Base-by-base conservation (phyloP, 805 yeast genomes). In the Monosporozyma aerobia region DNA sequence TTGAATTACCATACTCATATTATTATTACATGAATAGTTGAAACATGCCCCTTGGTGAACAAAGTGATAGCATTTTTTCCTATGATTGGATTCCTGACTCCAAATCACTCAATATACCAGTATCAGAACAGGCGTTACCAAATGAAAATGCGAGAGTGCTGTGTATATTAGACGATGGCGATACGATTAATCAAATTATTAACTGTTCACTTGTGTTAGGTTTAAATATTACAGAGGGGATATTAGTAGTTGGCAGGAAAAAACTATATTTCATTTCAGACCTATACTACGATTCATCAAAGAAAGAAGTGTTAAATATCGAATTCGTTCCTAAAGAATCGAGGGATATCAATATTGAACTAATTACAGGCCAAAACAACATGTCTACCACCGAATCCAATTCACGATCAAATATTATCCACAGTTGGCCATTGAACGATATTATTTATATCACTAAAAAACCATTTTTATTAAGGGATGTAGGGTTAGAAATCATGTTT, bases 201-300 rank as follows among this genome's bases (percentile, higher is more conserved):
- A 89, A 89, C 63, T 81, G 86, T 1, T 80, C 90, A 51, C 80
- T 82, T 48, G 79, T 90, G 22, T 70, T 83, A 53, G 96, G 96
- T 0, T 69, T 89, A n/a, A 87, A 82, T 32, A 81, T 90, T 2
- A 72, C 77, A 16, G 95, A 88, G 61, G 87, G 92, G 14, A 73
- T 89, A 40, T 69, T 89, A 65, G 85, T 89, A 29, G 64, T 83
- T 40, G 95, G 96, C 0, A 69, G 74, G 3, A 71, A 74, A 4
- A 82, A 84, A 60, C 58, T 87, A 8, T 90, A 88, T 60, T 69
- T 87, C 58, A 79, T 85, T 52, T 87, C 81, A 54, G 80, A 81
- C 59, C 89, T 83, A 63, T 85, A 78, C 57, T 77, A 77, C 44
- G 56, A 72, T 1, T 70, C 58, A 57, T 69, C 70, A 56, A 78